These are phyloP conservation scores for Cochlearia excelsa DNA, from an alignment of 345 rosid genomes.

Conservation along the genomic window DNA sequence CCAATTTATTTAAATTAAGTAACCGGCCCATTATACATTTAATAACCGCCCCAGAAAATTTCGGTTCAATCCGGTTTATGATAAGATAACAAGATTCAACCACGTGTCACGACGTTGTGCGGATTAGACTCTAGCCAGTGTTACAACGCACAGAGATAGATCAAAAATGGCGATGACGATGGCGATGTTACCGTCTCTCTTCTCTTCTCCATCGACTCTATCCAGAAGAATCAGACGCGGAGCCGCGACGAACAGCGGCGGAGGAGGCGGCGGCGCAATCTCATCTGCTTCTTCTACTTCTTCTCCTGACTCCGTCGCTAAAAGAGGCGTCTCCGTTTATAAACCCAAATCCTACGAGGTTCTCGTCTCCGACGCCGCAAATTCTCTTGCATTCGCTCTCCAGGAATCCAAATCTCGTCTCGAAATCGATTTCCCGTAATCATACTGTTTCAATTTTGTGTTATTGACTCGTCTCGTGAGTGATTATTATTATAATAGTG, in stretches of 20 bases:
- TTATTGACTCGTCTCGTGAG: slow-evolving; percentile 3
- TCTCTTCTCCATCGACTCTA: slow-evolving; percentile 26
- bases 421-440: slow-evolving; percentile 93
- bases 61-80: slow-evolving; percentile 25
- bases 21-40: too few species aligned
- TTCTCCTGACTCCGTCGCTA: slow-evolving; percentile 40
- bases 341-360: slow-evolving; percentile 90
- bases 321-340: slow-evolving; percentile 68
- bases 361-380: slow-evolving; percentile 74
- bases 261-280: slow-evolving; percentile 27
- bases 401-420: slow-evolving; percentile 68
- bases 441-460: neutral
- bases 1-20: too few species aligned
- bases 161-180: slow-evolving; percentile 36
- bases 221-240: slow-evolving; percentile 37
- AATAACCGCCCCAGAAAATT: neutral
- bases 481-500: neutral
- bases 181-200: slow-evolving; percentile 40
- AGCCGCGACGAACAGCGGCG: slow-evolving; percentile 22
- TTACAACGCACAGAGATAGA: slow-evolving; percentile 10
- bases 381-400: slow-evolving; percentile 68
- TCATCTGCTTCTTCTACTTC: slow-evolving; percentile 33
- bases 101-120: slow-evolving; percentile 26
- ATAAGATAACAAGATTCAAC: slow-evolving; percentile 2
- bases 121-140: slow-evolving; percentile 20